Base-by-base conservation (phyloP, 345 rosid species). In the Euphorbia tirucalli region DNA sequence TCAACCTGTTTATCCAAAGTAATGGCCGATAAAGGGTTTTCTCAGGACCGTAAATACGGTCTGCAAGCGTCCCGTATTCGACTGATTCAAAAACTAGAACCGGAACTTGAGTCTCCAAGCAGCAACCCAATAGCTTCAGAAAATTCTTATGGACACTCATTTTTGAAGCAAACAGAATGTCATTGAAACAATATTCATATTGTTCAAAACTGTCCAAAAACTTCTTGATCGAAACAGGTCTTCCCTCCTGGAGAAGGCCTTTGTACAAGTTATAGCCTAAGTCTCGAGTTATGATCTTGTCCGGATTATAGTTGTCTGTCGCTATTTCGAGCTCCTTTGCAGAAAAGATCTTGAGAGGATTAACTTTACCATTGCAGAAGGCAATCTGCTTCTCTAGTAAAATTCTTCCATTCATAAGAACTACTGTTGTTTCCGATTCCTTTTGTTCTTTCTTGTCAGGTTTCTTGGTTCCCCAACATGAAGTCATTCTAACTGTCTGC, bases 71-170 rank as follows among this genome's bases (percentile, higher is more conserved):
- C 22, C 52, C 43, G 41, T 43, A 4, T 19, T 43, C 75, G 0
- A 49, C 64, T 28, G 27, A 55, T 61, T 80, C 74, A 65, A 73
- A 7, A 60, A 7, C 72, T 14, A 75, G 65, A 27, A 52, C 19
- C 0, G 78, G 81, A 28, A 19, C 3, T 24, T 44, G 4, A 24
- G 71, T 69, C 50, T 77, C 81, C 67, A 81, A 28, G 76, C 79
- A 74, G 63, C 81, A 81, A 19, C 81, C 81, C 15, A 81, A 16
- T 13, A 81, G 43, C 74, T 74, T 71, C 5, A 77, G 39, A 50
- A 77, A 65, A 52, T 71, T 71, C 32, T 59, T 71, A 46, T 71
- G 79, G 8, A 4, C 21, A 50, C 71, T 62, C 79, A 77, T 68
- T 54, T 43, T 46, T 28, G 75, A 56, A 2, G 74, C 61, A 15